A percentile compares a stretch with the other conserved stretches of the same genome.
Evolutionary conservation across 768 basidiomycete genomes (phyloP).

Genomic region (Artomyces pyxidatus): DNA sequence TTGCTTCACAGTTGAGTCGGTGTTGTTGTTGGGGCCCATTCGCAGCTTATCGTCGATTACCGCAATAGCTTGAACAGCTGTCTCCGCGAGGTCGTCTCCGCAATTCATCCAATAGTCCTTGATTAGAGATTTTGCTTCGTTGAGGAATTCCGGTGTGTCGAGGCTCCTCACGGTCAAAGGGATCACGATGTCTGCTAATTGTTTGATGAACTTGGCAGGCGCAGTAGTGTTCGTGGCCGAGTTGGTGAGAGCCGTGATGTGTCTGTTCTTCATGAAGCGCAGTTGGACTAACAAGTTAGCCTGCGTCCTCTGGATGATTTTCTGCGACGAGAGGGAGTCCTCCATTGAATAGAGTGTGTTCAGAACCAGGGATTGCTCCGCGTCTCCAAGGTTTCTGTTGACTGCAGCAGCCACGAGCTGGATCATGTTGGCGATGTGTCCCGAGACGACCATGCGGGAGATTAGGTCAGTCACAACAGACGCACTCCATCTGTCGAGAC

Average conservation of each 20-base stretch:
- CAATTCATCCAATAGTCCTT: background rate
- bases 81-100: background rate
- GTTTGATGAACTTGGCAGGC: background rate
- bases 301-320: background rate
- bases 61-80: background rate
- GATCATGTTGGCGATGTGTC: constrained; percentile 1
- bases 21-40: no score
- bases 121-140: background rate
- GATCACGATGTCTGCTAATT: background rate
- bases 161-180: background rate
- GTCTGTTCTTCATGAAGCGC: background rate
- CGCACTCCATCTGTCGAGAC: constrained; percentile 1
- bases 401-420: background rate
- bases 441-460: background rate
- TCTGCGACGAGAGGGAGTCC: no score
- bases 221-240: background rate
- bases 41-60: background rate
- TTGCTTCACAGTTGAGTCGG: no score
- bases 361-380: background rate
- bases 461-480: background rate
- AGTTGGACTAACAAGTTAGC: background rate
- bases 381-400: background rate
- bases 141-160: background rate
- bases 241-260: background rate
- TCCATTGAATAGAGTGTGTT: background rate